Base-by-base conservation (phyloP, 75 land plant species). In the Sequoiadendron giganteum region DNA sequence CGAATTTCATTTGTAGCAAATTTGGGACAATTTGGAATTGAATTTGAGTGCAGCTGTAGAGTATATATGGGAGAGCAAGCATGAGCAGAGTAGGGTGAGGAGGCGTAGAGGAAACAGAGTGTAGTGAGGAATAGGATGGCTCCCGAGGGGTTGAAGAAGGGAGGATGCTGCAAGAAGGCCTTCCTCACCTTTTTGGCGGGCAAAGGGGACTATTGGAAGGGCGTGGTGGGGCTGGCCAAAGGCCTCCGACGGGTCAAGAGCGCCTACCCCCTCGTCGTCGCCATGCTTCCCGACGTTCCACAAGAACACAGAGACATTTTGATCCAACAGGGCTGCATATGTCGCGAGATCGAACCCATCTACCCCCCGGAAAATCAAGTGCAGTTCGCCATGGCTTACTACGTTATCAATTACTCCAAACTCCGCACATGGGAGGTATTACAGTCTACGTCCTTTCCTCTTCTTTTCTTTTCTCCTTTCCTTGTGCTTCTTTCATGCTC, bases 331-430 rank as follows among this genome's bases (percentile, higher is more conserved):
- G 94, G 94, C 34, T 93, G 94, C 72, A 39, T 90, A 32, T 87
- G 91, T 72, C 90, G 91, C 21, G 88, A 87, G 72, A 93, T 93
- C 52, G 90, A 91, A 48, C 91, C 91, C 56, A 89, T 94, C 25
- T 58, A 87, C 55, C 93, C 92, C 28, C 90, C 95, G 10, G 80
- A 86, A 80, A 89, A 87, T 88, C 88, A 86, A 30, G 48, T 76
- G 36, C 65, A 47, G 32, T 93, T 88, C 65, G 90, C 90, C 68
- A 79, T 79, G 88, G 14, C 90, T 40, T 61, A 89, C 88, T 89
- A 89, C 28, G 95, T 91, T 72, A 94, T 94, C 91, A 94, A 94
- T 68, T 94, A 94, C 89, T 94, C 95, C 90, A 94, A 94, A 85
- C 95, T 94, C 78, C 87, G 95, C 38, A 92, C 92, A 3, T 94